A percentile compares a stretch with the other conserved stretches of the same genome.
Evolutionary conservation across 495 filamentous ascomycete species (phyloP).

Genomic region (Penicillium flavigenum): DNA sequence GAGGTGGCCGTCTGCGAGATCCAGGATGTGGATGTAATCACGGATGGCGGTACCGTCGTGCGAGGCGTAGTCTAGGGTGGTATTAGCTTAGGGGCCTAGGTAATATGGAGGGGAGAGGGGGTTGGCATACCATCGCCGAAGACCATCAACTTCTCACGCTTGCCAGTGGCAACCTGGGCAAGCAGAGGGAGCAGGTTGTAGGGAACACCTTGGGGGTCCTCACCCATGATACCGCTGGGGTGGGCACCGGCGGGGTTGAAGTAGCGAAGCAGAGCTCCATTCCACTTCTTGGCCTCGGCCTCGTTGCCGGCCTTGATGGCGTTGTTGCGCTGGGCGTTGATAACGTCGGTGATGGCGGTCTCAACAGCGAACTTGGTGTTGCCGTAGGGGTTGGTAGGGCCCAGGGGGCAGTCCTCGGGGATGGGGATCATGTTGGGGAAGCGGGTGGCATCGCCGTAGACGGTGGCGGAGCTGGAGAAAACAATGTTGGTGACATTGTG

Average conservation of each 20-base stretch:
- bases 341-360: slow-evolving; percentile 83
- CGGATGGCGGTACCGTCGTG: slow-evolving; percentile 79
- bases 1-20: slow-evolving; percentile 85
- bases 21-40: slow-evolving; percentile 82
- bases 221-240: slow-evolving; percentile 96
- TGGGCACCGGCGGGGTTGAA: slow-evolving; percentile 97
- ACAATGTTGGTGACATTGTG: slow-evolving; percentile 95
- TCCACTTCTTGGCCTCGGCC: slow-evolving; percentile 70
- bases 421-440: slow-evolving; percentile 99
- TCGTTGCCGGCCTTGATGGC: slow-evolving; percentile 75
- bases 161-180: slow-evolving; percentile 92
- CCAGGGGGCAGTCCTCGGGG: slow-evolving; percentile 92
- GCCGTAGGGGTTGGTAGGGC: slow-evolving; percentile 95
- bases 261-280: slow-evolving; percentile 89
- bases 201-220: slow-evolving; percentile 92
- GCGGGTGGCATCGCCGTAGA: slow-evolving; percentile 96
- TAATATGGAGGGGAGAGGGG: not conserved
- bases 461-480: slow-evolving; percentile 94
- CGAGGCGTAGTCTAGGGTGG: slow-evolving; percentile 75
- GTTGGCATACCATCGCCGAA: slow-evolving; percentile 80
- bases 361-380: slow-evolving; percentile 93
- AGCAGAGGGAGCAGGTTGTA: slow-evolving; percentile 94
- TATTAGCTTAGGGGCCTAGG: slow-evolving; percentile 9
- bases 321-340: slow-evolving; percentile 84
- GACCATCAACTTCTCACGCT: slow-evolving; percentile 89